A percentile compares a stretch with the other conserved stretches of the same genome.
These are phyloP conservation scores for Pseudogymnoascus sp. DNA, from an alignment of 2,329 filamentous ascomycete genomes.

Conservation along the genomic window DNA sequence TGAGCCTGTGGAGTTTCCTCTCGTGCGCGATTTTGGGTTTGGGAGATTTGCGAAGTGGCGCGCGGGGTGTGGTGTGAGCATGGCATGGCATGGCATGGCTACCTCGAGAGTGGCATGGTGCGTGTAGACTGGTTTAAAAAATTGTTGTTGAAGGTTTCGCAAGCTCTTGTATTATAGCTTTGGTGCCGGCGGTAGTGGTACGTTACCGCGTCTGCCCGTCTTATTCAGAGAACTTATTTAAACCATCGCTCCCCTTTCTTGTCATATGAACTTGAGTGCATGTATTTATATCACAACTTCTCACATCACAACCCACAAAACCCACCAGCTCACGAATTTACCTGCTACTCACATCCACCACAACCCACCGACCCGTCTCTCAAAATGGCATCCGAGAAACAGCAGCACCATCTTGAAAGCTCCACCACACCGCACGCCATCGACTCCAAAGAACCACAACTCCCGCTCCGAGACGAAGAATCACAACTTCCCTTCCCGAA, in stretches of 20 bases:
- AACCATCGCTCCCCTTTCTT: too few relatives aligned
- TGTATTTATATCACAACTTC: too few relatives aligned
- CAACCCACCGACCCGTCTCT: background rate
- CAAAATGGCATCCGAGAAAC: background rate
- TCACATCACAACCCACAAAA: background rate
- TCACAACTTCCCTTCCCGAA: background rate
- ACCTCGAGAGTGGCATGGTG: background rate
- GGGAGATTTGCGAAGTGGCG: background rate
- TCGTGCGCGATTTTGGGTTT: slow-evolving; percentile 1
- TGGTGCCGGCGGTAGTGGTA: background rate
- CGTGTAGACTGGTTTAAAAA: background rate
- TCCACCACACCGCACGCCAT: background rate
- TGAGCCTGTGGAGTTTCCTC: background rate
- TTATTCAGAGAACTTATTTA: background rate
- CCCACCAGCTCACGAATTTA: background rate
- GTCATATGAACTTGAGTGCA: too few relatives aligned
- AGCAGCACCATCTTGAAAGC: background rate
- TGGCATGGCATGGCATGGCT: background rate
- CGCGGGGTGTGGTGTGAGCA: background rate
- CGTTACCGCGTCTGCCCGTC: background rate
- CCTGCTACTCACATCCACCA: background rate
- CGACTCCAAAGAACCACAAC: background rate
- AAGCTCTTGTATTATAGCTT: background rate
- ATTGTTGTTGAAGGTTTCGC: background rate
- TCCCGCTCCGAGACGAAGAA: background rate